A percentile compares a stretch with the other conserved stretches of the same genome.
Conservation (phyloP, 306 rosid species). For the Cicer arietinum region DNA sequence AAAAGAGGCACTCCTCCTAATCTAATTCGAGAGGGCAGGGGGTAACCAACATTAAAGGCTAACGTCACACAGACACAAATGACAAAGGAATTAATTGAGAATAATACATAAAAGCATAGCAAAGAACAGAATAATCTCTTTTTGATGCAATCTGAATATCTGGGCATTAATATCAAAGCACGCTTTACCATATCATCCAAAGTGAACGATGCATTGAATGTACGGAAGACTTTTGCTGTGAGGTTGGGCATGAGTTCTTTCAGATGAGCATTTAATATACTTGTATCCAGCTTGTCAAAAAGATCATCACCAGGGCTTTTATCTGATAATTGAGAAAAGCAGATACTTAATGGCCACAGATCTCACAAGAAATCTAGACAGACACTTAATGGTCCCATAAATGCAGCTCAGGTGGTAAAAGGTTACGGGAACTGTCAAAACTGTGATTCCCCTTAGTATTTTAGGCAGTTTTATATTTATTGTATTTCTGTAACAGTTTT, state of each 20-base stretch:
- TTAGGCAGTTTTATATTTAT: no score
- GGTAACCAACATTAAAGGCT: not conserved
- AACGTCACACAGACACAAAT: not conserved
- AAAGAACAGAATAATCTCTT: conserved; percentile 10
- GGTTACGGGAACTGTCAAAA: no score
- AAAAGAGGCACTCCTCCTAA: not conserved
- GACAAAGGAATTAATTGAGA: not conserved
- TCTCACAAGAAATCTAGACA: not conserved
- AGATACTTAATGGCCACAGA: conserved; percentile 31
- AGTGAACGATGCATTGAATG: conserved; percentile 91
- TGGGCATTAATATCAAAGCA: conserved; percentile 12
- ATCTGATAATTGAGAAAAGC: conserved; percentile 54
- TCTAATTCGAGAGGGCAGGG: not conserved
- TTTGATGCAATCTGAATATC: conserved; percentile 12
- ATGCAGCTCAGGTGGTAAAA: no score
- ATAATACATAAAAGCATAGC: not conserved
- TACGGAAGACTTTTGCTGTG: conserved; percentile 97
- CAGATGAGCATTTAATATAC: conserved; percentile 83
- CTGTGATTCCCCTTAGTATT: no score
- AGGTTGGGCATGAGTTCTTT: conserved; percentile 98
- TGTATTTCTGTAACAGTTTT: no score
- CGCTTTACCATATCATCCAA: conserved; percentile 81
- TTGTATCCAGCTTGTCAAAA: conserved; percentile 87
- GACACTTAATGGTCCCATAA: no score
- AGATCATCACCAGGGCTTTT: conserved; percentile 76